These are phyloP conservation scores for Coniferiporia sulphurascens DNA, from an alignment of 1,284 basidiomycete species.

Conservation along the genomic window DNA sequence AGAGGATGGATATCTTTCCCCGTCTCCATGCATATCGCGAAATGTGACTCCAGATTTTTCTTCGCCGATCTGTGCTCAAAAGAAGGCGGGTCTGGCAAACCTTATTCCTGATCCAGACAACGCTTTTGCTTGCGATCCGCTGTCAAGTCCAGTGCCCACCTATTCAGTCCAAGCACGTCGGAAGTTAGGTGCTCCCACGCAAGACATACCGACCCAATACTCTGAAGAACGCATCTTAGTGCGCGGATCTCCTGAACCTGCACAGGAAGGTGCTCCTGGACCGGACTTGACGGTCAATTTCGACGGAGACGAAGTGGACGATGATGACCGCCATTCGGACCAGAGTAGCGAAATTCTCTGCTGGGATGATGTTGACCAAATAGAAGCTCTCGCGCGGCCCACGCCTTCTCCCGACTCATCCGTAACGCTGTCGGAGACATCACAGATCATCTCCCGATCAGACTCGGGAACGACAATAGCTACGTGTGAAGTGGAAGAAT, in stretches of 20 bases:
- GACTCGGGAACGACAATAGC: background rate
- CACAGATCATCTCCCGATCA: background rate
- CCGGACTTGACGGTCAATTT: slow-evolving; percentile 15
- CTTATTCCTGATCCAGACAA: background rate
- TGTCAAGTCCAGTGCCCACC: background rate
- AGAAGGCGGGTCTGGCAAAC: background rate
- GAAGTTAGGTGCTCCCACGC: background rate
- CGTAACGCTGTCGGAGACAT: background rate
- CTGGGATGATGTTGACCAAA: slow-evolving; percentile 11
- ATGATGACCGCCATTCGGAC: background rate
- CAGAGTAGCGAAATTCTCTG: slow-evolving; percentile 13
- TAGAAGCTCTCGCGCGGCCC: background rate
- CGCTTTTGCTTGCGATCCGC: background rate
- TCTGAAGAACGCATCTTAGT: slow-evolving; percentile 9
- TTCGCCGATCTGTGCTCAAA: slow-evolving; percentile 44
- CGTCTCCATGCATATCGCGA: slow-evolving; percentile 47
- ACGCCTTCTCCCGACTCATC: background rate
- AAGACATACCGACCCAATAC: slow-evolving; percentile 4
- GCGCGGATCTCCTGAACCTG: slow-evolving; percentile 15
- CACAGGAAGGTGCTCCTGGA: slow-evolving; percentile 6
- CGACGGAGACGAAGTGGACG: slow-evolving; percentile 4
- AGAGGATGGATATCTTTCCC: slow-evolving; percentile 75
- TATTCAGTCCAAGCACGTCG: no score
- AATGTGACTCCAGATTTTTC: slow-evolving; percentile 55
- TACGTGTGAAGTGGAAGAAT: background rate